Evolutionary conservation across 2,329 filamentous ascomycete species (phyloP).

Genomic region (Curvularia sp.): DNA sequence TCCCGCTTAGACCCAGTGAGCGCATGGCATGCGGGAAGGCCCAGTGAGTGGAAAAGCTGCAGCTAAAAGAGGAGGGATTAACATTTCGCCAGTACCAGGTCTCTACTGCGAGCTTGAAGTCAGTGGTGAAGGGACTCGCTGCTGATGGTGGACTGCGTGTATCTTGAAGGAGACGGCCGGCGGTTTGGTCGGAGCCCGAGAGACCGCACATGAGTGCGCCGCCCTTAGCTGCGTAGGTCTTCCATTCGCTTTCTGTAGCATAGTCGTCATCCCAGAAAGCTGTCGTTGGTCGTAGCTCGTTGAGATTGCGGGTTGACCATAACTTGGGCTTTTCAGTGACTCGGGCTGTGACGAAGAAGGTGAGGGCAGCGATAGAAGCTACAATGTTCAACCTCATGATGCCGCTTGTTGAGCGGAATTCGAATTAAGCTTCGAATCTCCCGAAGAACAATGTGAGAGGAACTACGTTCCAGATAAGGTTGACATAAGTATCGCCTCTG

Average conservation of each 20-base stretch:
- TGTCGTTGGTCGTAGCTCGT: background rate
- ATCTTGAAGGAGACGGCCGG: conserved; percentile 22
- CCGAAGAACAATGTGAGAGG: too few relatives aligned
- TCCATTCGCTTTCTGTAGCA: conserved; percentile 20
- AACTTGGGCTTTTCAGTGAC: background rate
- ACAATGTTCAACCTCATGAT: background rate
- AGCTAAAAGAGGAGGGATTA: conserved; percentile 13
- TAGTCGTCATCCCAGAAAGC: conserved; percentile 24
- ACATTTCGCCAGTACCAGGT: conserved; percentile 28
- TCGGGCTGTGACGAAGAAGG: background rate
- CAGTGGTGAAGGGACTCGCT: conserved; percentile 24
- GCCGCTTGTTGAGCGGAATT: background rate
- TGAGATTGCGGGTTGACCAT: background rate
- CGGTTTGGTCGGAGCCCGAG: conserved; percentile 19
- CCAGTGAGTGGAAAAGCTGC: conserved; percentile 24
- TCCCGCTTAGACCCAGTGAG: conserved; percentile 19
- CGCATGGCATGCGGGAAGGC: conserved; percentile 12
- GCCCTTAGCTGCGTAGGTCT: conserved; percentile 20
- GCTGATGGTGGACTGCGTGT: conserved; percentile 25
- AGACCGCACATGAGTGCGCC: conserved; percentile 24
- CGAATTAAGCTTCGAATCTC: too few relatives aligned
- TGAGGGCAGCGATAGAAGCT: background rate
- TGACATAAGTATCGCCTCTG: background rate
- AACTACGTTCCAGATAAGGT: too few relatives aligned
- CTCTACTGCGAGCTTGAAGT: conserved; percentile 19